Base-by-base conservation (phyloP, 768 basidiomycete species). In the Serendipita sp. region DNA sequence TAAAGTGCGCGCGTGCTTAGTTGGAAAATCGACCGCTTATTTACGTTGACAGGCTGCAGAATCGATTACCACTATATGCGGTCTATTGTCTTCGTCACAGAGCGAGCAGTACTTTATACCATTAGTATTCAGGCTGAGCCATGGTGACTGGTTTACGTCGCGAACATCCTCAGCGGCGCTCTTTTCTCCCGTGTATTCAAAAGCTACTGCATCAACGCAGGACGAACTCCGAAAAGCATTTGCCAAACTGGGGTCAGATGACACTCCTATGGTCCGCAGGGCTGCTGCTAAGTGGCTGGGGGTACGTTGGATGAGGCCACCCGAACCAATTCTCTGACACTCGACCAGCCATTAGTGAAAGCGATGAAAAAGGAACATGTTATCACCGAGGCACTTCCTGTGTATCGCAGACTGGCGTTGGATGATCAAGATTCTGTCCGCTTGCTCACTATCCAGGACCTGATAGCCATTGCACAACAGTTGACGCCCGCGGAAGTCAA, bases 381-480 rank as follows among this genome's bases (percentile, higher is more conserved):
- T 66, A 72, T 95, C 66, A 81, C 86, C 60, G 95, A 97, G 73
- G 87, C 90, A 64, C 78, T 99, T 24, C 87, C 92, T 62, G 83
- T 98, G 67, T 98, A 98, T 76, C 86, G 91, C 68, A 86, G 89
- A 75, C 86, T 99, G 65, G 88, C 96, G 70, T 81, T 85, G 3
- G 96, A 99, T 72, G 96, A 99, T 74, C 96, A 98, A 74, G 96
- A 99, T 74, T 97, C 95, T 28, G 96, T 99, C 64, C 85, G 96
- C 65, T 78, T 98, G 16, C 76, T 99, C 70, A 98, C 96, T 3
- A 91, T 98, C 62, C 91, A 97, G 71, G 92, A 93, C 72, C 79
- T 99, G 67, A 97, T 97, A 74, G 86, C 87, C 65, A 89, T 98
- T 72, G 90, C 92, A 35, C 80, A 88, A 71, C 84, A 86, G 68